Conservation (phyloP, 2,329 filamentous ascomycete species). For the Dothideomycetes sp. region DNA sequence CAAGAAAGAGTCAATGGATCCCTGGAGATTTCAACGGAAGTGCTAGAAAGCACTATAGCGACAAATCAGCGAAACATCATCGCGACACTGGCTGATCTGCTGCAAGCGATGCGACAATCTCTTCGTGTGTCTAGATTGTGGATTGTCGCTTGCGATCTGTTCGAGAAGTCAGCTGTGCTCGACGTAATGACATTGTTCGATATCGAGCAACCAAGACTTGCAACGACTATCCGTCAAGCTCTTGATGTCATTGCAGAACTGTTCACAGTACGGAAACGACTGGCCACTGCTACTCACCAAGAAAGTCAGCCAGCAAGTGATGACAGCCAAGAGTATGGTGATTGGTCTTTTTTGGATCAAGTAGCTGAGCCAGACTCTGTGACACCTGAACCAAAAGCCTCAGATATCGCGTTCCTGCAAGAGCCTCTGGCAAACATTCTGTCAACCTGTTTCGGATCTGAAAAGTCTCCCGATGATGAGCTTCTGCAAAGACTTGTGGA, state of each 20-base stretch:
- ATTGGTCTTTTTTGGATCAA: slow-evolving; percentile 47
- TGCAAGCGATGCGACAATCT: slow-evolving; percentile 42
- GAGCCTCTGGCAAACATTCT: slow-evolving; percentile 44
- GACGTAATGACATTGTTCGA: slow-evolving; percentile 45
- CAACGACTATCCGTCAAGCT: slow-evolving; percentile 39
- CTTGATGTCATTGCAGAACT: slow-evolving; percentile 37
- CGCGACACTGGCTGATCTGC: slow-evolving; percentile 43
- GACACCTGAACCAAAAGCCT: neutral
- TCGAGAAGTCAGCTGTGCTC: slow-evolving; percentile 32
- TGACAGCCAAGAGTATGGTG: slow-evolving; percentile 57
- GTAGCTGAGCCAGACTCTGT: slow-evolving; percentile 7
- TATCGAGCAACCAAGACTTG: slow-evolving; percentile 30
- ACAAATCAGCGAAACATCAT: slow-evolving; percentile 51
- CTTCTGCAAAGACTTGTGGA: slow-evolving; percentile 45
- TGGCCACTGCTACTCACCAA: slow-evolving; percentile 11
- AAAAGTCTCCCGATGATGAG: slow-evolving; percentile 44
- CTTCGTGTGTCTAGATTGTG: slow-evolving; percentile 30
- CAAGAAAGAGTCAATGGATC: slow-evolving; percentile 28
- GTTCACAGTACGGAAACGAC: slow-evolving; percentile 26
- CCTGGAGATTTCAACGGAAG: slow-evolving; percentile 34
- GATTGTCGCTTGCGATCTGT: slow-evolving; percentile 23
- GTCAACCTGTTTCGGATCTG: slow-evolving; percentile 54
- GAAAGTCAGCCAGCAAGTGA: slow-evolving; percentile 36
- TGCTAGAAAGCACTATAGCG: slow-evolving; percentile 44
- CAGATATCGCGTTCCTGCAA: slow-evolving; percentile 36